Base-by-base conservation (phyloP, 306 rosid genomes). In the Vigna radiata region DNA sequence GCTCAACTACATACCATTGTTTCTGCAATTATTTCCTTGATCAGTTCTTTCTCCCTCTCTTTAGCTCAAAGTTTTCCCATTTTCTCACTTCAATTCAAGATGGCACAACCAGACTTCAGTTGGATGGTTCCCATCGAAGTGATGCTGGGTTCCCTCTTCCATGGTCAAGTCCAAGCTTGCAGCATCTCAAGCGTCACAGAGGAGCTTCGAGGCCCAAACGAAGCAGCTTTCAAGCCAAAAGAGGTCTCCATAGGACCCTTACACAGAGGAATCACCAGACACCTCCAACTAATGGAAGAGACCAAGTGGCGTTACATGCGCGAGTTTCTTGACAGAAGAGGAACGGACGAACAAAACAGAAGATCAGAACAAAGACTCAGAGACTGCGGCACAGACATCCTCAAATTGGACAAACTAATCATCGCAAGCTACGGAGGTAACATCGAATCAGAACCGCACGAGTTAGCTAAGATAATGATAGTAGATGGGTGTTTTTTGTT, bases 401-500 rank as follows among this genome's bases (percentile, higher is more conserved):
- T 62, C 1, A 23, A 44, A 2, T 11, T 79, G 4, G 70, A 76
- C 0, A 31, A 62, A 1, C 1, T 46, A 1, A 8, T 76, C 13
- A 60, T 60, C 0, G 82, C 68, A 9, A 58, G 77, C 71, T 85
- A 85, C 0, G 80, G 74, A 0, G 85, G 76, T 31, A 27, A 68
- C 33, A 67, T 81, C 11, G 41, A 64, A 52, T 67, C 27, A 2
- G 77, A 81, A 8, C 21, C 77, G 0, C 47, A 73, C 0, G 85
- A 80, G 2, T 68, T 83, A 0, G 83, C 85, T 0, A 81, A 73
- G 66, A 61, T 74, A 15, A 83, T 86, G 83, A 46, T 86, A 31
- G 11, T 83, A 0, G 89, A 86, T 69, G 89, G 89, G 4, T 80
- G 85, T 19, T 83, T 86, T 68, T 3, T 86, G 46, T 56, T 86